Base-by-base conservation (phyloP, 1,139 yeast species). In the Suhomyces coccinellae region DNA sequence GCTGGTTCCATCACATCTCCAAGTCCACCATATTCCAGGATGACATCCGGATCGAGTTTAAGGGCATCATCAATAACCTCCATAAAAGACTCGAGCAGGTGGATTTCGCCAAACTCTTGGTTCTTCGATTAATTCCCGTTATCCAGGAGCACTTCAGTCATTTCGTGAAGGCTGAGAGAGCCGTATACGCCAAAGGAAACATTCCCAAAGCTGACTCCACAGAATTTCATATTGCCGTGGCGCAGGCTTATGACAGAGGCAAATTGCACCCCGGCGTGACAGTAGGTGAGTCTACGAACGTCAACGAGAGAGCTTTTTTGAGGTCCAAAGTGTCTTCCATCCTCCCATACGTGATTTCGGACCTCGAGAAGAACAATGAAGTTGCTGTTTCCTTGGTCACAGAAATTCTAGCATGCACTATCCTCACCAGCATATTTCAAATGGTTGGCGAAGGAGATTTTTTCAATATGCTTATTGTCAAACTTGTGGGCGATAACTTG, bases 371-470 rank as follows among this genome's bases (percentile, higher is more conserved):
- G 0, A 53, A 66, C 2, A 82, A 86, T 13, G 71, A 71, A 0
- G 68, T 83, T 3, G 83, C 80, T 0, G 48, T 56, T 0, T 61
- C 76, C 0, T 65, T 91, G 14, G 59, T 85, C 0, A 71, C 83
- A 15, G 97, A 91, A 56, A 71, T 91, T 6, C 48, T 88, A 4
- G 66, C 89, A 0, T 72, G 79, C 43, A 72, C 79, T 0, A 57
- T 73, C 1, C 47, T 73, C 14, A 71, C 82, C 30, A 76, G 79
- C 41, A 59, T 85, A 0, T 57, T 87, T 24, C 63, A 69, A 17
- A 76, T 85, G 69, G 56, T 86, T 1, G 69, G 85, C 0, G 93
- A 87, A 46, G 80, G 93, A 1, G 96, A 89, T 59, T 86, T 82
- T 50, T 85, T 85, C 79, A 91, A 90, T 59, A 75, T 80, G 45